phyloP scores from a whole-genome alignment of 2,329 filamentous ascomycete genomes.

The Aspergillus aculeatus region DNA sequence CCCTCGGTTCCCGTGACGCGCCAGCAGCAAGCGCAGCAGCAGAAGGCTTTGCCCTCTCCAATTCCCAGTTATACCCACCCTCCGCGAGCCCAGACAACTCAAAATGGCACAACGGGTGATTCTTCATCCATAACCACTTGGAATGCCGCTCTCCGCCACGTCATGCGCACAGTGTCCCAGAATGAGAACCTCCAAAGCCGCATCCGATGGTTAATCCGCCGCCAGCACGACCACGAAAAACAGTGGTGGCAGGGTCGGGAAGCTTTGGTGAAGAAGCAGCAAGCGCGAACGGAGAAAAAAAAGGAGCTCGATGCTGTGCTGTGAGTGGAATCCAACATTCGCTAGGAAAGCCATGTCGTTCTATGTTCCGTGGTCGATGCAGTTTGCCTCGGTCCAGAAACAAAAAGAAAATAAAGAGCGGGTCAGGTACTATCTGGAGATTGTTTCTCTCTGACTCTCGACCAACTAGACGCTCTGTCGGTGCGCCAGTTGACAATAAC shows the following conservation, averaged over 20 bases:
- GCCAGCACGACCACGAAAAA: conserved; percentile 62
- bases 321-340: conserved; percentile 37
- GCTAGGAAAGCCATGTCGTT: too few species aligned
- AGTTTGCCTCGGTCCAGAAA: neutral
- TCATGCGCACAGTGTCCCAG: conserved; percentile 50
- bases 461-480: conserved; percentile 44
- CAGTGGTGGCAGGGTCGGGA: conserved; percentile 59
- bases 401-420: too few species aligned
- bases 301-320: conserved; percentile 55
- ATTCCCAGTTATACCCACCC: conserved; percentile 3
- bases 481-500: conserved; percentile 39
- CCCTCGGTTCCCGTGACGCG: neutral
- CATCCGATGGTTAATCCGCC: conserved; percentile 59
- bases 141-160: conserved; percentile 51
- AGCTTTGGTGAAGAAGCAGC: conserved; percentile 53
- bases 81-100: neutral
- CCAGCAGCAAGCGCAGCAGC: neutral
- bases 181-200: conserved; percentile 47
- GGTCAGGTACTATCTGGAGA: neutral
- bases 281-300: conserved; percentile 52
- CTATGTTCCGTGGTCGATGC: neutral
- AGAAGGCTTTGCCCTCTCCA: neutral
- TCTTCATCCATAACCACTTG: conserved; percentile 52
- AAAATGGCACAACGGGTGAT: conserved; percentile 26
- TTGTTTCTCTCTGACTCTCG: neutral